Evolutionary conservation across 768 basidiomycete species (phyloP).

Genomic region (Mycena venus): DNA sequence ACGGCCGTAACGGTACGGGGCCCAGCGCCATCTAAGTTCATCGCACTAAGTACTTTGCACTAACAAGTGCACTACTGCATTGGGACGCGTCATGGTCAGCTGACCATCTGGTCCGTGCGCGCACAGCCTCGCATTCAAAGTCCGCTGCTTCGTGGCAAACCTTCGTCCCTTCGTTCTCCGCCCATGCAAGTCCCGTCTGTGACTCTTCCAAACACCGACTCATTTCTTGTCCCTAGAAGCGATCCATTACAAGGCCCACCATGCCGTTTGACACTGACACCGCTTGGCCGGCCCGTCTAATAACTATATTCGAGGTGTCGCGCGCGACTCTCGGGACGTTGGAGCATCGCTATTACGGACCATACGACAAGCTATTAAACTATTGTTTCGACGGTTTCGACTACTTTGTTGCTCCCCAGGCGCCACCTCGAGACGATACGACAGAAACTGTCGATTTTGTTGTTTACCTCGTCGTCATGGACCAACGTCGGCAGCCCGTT

Average conservation of each 20-base stretch:
- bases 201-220: not conserved
- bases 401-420: constrained; percentile 49
- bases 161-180: too few relatives aligned
- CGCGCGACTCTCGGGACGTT: constrained; percentile 37
- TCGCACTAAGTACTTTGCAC: too few relatives aligned
- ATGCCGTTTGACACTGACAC: constrained; percentile 37
- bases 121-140: too few relatives aligned
- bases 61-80: too few relatives aligned
- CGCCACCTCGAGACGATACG: constrained; percentile 36
- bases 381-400: constrained; percentile 48
- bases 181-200: too few relatives aligned
- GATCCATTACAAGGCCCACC: not conserved
- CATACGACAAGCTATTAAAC: constrained; percentile 54
- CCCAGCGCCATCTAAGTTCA: too few relatives aligned
- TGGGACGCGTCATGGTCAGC: too few relatives aligned
- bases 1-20: too few relatives aligned
- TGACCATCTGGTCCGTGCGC: too few relatives aligned
- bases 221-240: not conserved
- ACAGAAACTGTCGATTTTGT: constrained; percentile 42
- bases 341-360: constrained; percentile 53
- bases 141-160: too few relatives aligned
- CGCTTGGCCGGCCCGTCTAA: constrained; percentile 46
- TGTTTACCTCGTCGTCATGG: constrained; percentile 47
- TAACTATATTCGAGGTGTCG: constrained; percentile 45
- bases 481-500: constrained; percentile 45